These are phyloP conservation scores for Tetracentron sinense DNA, from an alignment of 164 flowering plant genomes.

Conservation along the genomic window DNA sequence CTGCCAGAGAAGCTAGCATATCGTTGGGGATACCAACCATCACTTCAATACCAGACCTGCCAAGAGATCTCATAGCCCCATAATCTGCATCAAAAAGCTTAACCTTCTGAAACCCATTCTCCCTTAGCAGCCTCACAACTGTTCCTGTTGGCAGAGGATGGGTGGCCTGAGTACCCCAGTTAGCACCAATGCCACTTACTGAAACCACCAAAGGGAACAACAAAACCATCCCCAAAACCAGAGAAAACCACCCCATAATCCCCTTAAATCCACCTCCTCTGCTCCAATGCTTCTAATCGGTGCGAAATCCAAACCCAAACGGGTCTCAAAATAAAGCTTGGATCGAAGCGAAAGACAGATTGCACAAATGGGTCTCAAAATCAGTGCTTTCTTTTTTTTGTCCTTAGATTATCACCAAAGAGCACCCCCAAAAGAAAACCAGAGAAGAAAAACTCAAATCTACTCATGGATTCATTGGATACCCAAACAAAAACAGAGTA, in stretches of 20 bases:
- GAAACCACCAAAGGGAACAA: background rate
- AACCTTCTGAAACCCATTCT: conserved; percentile 61
- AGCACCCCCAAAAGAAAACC: no score
- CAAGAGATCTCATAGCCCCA: conserved; percentile 50
- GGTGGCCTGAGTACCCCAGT: conserved; percentile 61
- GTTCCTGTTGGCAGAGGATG: conserved; percentile 42
- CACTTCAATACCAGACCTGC: conserved; percentile 60
- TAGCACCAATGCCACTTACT: conserved; percentile 49
- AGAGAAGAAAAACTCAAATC: background rate
- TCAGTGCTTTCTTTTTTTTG: no score
- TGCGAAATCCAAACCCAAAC: background rate
- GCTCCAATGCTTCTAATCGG: background rate
- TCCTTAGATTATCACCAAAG: no score
- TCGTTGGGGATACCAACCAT: conserved; percentile 99
- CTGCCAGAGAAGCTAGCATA: conserved; percentile 60
- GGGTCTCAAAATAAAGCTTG: background rate
- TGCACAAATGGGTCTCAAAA: no score
- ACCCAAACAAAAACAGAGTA: background rate
- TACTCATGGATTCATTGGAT: background rate
- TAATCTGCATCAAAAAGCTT: conserved; percentile 94
- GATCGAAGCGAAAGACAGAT: background rate
- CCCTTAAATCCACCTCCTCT: background rate
- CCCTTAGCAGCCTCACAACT: conserved; percentile 48
- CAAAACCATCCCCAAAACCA: background rate
- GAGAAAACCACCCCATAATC: background rate